Conservation (phyloP, 805 yeast species). For the Metschnikowia shivogae region DNA sequence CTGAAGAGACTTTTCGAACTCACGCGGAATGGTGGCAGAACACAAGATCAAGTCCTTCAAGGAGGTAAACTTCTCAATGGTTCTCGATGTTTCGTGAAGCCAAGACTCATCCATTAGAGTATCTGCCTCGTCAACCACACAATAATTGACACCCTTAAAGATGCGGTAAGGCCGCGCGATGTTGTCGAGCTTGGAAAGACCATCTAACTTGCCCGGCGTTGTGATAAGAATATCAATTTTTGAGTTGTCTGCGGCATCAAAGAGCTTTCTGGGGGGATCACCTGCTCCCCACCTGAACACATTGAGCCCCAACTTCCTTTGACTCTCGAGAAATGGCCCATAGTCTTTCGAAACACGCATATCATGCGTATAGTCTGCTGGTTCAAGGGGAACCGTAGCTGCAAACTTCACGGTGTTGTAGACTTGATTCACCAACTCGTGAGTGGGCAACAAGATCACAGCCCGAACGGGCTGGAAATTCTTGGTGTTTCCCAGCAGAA, state of each 20-base stretch:
- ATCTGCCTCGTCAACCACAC: conserved; percentile 92
- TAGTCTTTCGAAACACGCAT: conserved; percentile 19
- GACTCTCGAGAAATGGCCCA: conserved; percentile 24
- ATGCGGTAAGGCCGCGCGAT: conserved; percentile 31
- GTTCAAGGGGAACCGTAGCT: conserved; percentile 21
- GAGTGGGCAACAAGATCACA: conserved; percentile 82
- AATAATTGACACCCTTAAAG: conserved; percentile 47
- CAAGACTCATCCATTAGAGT: conserved; percentile 82
- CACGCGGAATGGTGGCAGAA: conserved; percentile 86
- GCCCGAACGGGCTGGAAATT: conserved; percentile 48
- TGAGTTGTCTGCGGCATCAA: conserved; percentile 34
- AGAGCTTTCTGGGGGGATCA: conserved; percentile 50
- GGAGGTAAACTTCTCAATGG: conserved; percentile 48
- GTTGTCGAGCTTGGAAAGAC: conserved; percentile 30
- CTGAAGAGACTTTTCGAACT: conserved; percentile 59
- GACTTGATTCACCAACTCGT: conserved; percentile 84
- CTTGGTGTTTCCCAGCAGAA: conserved; percentile 21
- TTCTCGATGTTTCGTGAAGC: conserved; percentile 56
- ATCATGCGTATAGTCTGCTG: conserved; percentile 15
- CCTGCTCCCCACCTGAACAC: conserved; percentile 61
- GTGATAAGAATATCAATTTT: conserved; percentile 79
- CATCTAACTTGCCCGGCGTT: conserved; percentile 74
- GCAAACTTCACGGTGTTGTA: conserved; percentile 40
- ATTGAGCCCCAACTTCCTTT: conserved; percentile 36
- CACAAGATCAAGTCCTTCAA: conserved; percentile 68